Evolutionary conservation across 441 rosid genomes (phyloP).

Genomic region (Erodium chrysanthum): DNA sequence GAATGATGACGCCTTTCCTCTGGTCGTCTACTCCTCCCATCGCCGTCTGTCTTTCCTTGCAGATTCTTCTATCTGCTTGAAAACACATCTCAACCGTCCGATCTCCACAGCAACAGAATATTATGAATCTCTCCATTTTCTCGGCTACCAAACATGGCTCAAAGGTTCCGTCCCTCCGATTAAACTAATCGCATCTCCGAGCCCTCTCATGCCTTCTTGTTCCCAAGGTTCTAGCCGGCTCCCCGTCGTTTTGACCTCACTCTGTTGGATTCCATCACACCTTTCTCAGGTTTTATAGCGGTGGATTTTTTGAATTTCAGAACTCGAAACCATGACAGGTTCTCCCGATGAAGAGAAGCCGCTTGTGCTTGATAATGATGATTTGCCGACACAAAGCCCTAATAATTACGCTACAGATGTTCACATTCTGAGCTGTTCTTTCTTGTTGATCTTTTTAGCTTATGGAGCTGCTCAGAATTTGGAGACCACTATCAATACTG

Average conservation of each 20-base stretch:
- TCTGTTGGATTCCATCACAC: slow-evolving; percentile 20
- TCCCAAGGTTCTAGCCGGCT: slow-evolving; percentile 21
- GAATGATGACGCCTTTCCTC: not conserved
- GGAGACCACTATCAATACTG: slow-evolving; percentile 63
- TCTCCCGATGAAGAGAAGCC: slow-evolving; percentile 51
- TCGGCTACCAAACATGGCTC: slow-evolving; percentile 4
- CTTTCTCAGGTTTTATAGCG: slow-evolving; percentile 12
- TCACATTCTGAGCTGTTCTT: slow-evolving; percentile 68
- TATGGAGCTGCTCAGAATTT: slow-evolving; percentile 96
- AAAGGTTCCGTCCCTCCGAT: not conserved
- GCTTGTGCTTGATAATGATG: slow-evolving; percentile 31
- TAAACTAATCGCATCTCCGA: slow-evolving; percentile 3
- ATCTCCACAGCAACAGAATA: slow-evolving; percentile 5
- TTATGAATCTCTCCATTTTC: slow-evolving; percentile 17
- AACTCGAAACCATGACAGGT: slow-evolving; percentile 29
- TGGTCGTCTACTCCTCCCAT: slow-evolving; percentile 2
- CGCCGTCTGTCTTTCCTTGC: slow-evolving; percentile 10
- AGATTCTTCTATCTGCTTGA: slow-evolving; percentile 10
- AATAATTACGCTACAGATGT: slow-evolving; percentile 51
- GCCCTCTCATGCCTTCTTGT: slow-evolving; percentile 16
- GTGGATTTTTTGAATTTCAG: slow-evolving; percentile 12
- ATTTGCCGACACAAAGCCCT: slow-evolving; percentile 18
- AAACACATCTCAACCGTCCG: not conserved
- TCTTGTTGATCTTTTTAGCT: slow-evolving; percentile 67
- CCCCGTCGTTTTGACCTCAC: slow-evolving; percentile 17